Evolutionary conservation across 352 stramenopile species (phyloP).

Genomic region (Phytophthora constricta): DNA sequence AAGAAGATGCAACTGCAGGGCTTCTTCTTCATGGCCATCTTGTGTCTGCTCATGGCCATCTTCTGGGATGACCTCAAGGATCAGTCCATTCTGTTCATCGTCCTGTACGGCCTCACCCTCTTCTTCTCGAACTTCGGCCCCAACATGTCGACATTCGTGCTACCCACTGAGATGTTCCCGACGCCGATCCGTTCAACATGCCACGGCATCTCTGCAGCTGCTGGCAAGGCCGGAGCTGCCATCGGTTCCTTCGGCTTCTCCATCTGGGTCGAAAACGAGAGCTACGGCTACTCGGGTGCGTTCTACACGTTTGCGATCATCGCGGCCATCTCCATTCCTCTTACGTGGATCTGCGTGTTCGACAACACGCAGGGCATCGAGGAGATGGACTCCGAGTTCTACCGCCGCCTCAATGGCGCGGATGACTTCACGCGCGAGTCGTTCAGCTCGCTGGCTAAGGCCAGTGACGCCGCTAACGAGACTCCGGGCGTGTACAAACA

Average conservation of each 20-base stretch:
- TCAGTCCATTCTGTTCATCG: slow-evolving; percentile 55
- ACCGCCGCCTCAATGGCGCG: slow-evolving; percentile 9
- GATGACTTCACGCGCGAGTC: slow-evolving; percentile 19
- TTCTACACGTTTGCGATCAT: slow-evolving; percentile 59
- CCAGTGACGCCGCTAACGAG: slow-evolving; percentile 9
- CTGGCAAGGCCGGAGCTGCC: slow-evolving; percentile 82
- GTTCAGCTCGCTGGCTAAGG: slow-evolving; percentile 13
- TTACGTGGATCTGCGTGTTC: slow-evolving; percentile 61
- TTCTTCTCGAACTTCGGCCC: slow-evolving; percentile 85
- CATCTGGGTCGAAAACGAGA: slow-evolving; percentile 52
- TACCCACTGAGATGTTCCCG: slow-evolving; percentile 82
- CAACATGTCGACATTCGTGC: slow-evolving; percentile 84
- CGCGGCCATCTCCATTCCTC: slow-evolving; percentile 45
- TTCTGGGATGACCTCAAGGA: slow-evolving; percentile 58
- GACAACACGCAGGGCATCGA: slow-evolving; percentile 49
- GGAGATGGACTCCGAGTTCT: slow-evolving; percentile 44
- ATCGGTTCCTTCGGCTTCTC: slow-evolving; percentile 61
- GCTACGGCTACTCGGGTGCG: slow-evolving; percentile 50
- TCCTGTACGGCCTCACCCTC: slow-evolving; percentile 74
- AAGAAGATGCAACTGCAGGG: slow-evolving; percentile 69
- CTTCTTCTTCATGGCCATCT: slow-evolving; percentile 59
- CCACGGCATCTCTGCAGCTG: slow-evolving; percentile 85
- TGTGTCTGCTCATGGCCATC: slow-evolving; percentile 57
- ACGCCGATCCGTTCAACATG: slow-evolving; percentile 83
- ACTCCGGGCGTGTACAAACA: slow-evolving; percentile 24